Evolutionary conservation across 2,329 filamentous ascomycete genomes (phyloP).

Genomic region (Phyllosticta citribraziliensis): DNA sequence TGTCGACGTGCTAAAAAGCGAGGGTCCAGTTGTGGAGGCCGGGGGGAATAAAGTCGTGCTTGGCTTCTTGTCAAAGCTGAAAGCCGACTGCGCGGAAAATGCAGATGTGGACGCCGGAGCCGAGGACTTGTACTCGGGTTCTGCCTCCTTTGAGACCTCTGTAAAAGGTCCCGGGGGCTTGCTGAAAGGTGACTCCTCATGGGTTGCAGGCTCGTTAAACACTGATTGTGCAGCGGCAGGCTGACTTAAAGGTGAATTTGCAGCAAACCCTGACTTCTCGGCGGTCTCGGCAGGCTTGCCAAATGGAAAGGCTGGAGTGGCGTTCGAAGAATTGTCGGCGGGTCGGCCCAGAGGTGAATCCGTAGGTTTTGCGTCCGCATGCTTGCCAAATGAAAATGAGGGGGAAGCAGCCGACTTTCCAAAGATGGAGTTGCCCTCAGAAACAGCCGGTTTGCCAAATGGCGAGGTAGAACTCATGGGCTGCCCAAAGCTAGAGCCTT

Average conservation of each 20-base stretch:
- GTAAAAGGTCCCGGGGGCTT: not conserved
- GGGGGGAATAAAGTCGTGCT: not conserved
- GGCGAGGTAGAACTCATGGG: not conserved
- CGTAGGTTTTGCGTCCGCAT: not conserved
- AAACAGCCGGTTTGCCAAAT: not conserved
- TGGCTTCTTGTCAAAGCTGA: not conserved
- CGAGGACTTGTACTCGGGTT: not conserved
- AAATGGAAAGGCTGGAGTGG: not conserved
- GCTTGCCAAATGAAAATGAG: not conserved
- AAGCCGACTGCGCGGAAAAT: not conserved
- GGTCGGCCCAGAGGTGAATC: not conserved
- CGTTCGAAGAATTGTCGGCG: not conserved
- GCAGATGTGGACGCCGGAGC: not conserved
- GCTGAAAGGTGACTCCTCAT: not conserved
- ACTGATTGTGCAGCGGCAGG: not conserved
- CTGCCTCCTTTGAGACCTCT: not conserved
- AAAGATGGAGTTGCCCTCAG: not conserved
- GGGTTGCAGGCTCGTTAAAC: not conserved
- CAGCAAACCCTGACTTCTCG: too few species aligned
- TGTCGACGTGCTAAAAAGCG: not conserved
- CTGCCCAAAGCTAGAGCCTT: not conserved
- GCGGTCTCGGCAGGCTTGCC: not conserved
- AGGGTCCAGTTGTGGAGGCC: not conserved
- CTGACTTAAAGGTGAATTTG: not conserved
- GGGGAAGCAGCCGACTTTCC: not conserved